Base-by-base conservation (phyloP, 2,329 filamentous ascomycete species). In the Leptoxyphium fumago region DNA sequence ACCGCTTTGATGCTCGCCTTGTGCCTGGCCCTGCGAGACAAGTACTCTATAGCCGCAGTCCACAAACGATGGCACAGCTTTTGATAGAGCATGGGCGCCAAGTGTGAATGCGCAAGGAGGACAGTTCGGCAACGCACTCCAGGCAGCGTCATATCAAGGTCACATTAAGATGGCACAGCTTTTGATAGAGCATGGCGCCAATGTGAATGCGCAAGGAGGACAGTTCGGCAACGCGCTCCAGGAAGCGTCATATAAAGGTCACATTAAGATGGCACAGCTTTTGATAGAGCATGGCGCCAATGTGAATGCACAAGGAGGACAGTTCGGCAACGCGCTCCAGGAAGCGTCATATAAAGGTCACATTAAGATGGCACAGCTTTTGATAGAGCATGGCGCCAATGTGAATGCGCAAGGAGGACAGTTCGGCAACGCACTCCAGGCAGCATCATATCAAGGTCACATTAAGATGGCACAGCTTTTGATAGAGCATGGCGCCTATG, bases 61-160 rank as follows among this genome's bases (percentile, higher is more conserved):
- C 17, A 98, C 91, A 41, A 96, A 96, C 73, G 89, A 96, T 72
- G n/a, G n/a, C n/a, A n/a, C n/a, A n/a, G n/a, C n/a, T n/a, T n/a
- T n/a, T n/a, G n/a, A n/a, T n/a, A n/a, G n/a, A n/a, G n/a, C n/a
- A n/a, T n/a, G 8, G n/a, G n/a, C n/a, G n/a, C n/a, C n/a, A n/a
- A n/a, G 9, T n/a, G n/a, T n/a, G n/a, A n/a, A n/a, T n/a, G n/a
- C n/a, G n/a, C n/a, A n/a, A n/a, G n/a, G n/a, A n/a, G n/a, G n/a
- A n/a, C n/a, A n/a, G n/a, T n/a, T n/a, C n/a, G n/a, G n/a, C n/a
- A n/a, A n/a, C n/a, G n/a, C n/a, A n/a, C n/a, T n/a, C n/a, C n/a
- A n/a, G n/a, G n/a, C n/a, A n/a, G n/a, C n/a, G n/a, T n/a, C n/a
- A n/a, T n/a, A n/a, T n/a, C n/a, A n/a, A n/a, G n/a, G n/a, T n/a